Evolutionary conservation across 371 early-diverging fungal genomes (phyloP).

Genomic region (Syncephalastrum monosporum): DNA sequence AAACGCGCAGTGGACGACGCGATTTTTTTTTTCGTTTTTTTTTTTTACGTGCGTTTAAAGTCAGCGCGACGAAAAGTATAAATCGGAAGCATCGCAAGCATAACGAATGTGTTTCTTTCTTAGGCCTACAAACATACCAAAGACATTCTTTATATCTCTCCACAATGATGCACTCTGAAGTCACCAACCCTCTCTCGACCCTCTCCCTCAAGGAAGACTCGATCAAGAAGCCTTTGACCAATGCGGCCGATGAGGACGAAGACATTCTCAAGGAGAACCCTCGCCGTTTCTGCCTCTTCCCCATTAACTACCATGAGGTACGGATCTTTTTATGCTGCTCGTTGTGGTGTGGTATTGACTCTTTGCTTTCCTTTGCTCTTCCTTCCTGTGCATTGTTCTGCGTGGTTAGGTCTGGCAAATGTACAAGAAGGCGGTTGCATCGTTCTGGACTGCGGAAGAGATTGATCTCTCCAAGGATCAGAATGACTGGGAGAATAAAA

Average conservation of each 20-base stretch:
- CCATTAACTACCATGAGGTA: constrained; percentile 94
- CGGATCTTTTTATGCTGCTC: background rate
- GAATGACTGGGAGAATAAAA: constrained; percentile 91
- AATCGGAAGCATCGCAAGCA: too few relatives aligned
- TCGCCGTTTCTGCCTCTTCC: constrained; percentile 92
- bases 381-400: too few relatives aligned
- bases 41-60: too few relatives aligned
- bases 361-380: too few relatives aligned
- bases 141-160: too few relatives aligned
- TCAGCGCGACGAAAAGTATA: too few relatives aligned
- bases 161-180: constrained; percentile 4
- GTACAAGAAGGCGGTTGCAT: constrained; percentile 99
- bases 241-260: constrained; percentile 30
- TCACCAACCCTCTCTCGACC: constrained; percentile 5
- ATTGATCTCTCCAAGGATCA: constrained; percentile 97
- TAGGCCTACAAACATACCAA: too few relatives aligned
- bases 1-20: too few relatives aligned
- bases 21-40: too few relatives aligned
- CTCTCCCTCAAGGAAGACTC: constrained; percentile 9
- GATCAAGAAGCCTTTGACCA: constrained; percentile 1
- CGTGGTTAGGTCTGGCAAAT: constrained; percentile 89
- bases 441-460: constrained; percentile 99
- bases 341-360: too few relatives aligned
- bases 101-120: too few relatives aligned
- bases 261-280: constrained; percentile 67